A percentile compares a stretch with the other conserved stretches of the same genome.
Conservation (phyloP, 371 early-diverging fungal species). For the Choanephora cucurbitarum region DNA sequence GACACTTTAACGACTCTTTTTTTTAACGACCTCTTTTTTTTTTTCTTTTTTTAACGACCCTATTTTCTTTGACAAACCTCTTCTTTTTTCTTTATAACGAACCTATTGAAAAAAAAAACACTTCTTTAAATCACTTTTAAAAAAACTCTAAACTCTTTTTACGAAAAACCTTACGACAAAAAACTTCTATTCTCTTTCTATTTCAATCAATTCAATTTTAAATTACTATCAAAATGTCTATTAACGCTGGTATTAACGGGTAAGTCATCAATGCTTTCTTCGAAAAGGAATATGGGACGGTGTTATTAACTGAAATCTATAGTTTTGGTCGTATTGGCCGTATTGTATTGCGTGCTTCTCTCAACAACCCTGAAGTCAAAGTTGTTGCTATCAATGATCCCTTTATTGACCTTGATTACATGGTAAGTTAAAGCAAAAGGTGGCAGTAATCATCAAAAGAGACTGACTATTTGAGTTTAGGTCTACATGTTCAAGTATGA, state of each 20-base stretch:
- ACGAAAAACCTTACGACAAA: slow-evolving; percentile 14
- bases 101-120: slow-evolving; percentile 17
- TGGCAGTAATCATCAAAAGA: not conserved
- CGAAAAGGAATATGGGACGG: too few species aligned
- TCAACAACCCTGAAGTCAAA: slow-evolving; percentile 73
- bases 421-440: slow-evolving; percentile 52
- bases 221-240: slow-evolving; percentile 29
- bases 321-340: slow-evolving; percentile 99
- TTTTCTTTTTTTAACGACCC: slow-evolving; percentile 2
- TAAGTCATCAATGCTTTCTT: too few species aligned
- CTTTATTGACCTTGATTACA: slow-evolving; percentile 94
- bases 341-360: slow-evolving; percentile 93
- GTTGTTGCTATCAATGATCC: slow-evolving; percentile 99
- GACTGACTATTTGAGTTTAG: slow-evolving; percentile 23
- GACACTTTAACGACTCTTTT: slow-evolving; percentile 11
- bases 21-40: slow-evolving; percentile 21
- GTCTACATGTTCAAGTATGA: slow-evolving; percentile 98
- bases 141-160: slow-evolving; percentile 14
- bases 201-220: slow-evolving; percentile 6
- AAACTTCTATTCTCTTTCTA: slow-evolving; percentile 1
- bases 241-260: slow-evolving; percentile 48
- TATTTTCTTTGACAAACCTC: slow-evolving; percentile 3
- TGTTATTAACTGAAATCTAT: not conserved
- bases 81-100: slow-evolving; percentile 16
- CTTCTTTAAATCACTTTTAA: too few species aligned